Base-by-base conservation (phyloP, 805 yeast species). In the Blastobotrys mokoenaii region DNA sequence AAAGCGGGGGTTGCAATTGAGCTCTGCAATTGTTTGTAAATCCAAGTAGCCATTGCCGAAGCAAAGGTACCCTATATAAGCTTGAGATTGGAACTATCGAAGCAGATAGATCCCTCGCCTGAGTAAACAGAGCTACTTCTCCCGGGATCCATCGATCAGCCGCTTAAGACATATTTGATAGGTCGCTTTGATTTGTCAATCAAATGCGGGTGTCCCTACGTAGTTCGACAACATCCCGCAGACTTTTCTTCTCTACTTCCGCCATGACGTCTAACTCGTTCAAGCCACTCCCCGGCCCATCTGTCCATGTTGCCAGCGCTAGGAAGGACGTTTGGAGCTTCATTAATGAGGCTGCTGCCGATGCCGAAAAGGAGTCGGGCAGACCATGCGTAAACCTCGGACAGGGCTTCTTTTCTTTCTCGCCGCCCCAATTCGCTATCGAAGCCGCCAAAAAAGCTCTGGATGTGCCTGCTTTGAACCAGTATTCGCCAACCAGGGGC, bases 331-430 rank as follows among this genome's bases (percentile, higher is more conserved):
- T 93, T 40, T 93, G 98, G 98, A 75, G 95, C 2, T 68, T 93
- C 52, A 85, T 94, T 65, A 93, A 93, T 61, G 97, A 89, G 59
- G 83, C 98, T 1, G 97, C 97, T 0, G 94, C 94, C 2, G 77
- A 77, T 3, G 88, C 94, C 11, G 82, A 80, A 50, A 58, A 54
- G 7, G 79, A 78, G 39, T 63, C 76, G 32, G 88, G 87, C n/a
- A 73, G 82, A 55, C 84, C 86, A 44, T 79, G 90, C 46, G 81
- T 82, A 49, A 93, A 93, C 57, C 73, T 93, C 47, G 98, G 98
- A 30, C 98, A 93, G 64, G 98, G 98, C 1, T 93, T 93, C 67
- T 93, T 93, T 70, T 87, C 96, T 1, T 93, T 90, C 63, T 76
- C 89, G 27, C 98, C 98, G 2, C 98, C 98, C 0, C 76, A 79